Evolutionary conservation across 2,329 filamentous ascomycete genomes (phyloP).

Genomic region (Penicillium sp.): DNA sequence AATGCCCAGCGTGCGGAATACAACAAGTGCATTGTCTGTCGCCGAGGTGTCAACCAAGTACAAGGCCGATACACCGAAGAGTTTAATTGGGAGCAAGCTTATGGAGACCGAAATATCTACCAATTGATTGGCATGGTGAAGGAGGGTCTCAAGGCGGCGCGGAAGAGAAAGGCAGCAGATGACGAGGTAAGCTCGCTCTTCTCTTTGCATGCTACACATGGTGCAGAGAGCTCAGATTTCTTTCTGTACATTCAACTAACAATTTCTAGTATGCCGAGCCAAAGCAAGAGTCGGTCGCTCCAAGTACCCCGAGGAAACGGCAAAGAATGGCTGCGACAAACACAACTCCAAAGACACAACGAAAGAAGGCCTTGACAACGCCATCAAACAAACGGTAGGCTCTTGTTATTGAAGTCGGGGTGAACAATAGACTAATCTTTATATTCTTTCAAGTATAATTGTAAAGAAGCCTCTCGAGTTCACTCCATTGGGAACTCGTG

Average conservation of each 20-base stretch:
- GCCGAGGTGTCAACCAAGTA: conserved; percentile 79
- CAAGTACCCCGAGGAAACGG: conserved; percentile 53
- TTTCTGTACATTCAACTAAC: conserved; percentile 5
- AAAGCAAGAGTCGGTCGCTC: conserved; percentile 30
- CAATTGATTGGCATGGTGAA: conserved; percentile 62
- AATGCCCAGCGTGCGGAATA: conserved; percentile 57
- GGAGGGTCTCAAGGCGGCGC: conserved; percentile 58
- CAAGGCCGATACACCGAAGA: conserved; percentile 89
- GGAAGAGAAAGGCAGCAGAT: conserved; percentile 45
- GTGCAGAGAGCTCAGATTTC: neutral
- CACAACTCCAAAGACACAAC: conserved; percentile 39
- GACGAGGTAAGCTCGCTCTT: conserved; percentile 28
- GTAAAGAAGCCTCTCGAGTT: conserved; percentile 90
- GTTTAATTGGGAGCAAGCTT: conserved; percentile 85
- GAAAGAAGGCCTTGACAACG: conserved; percentile 48
- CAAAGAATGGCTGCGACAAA: conserved; percentile 45
- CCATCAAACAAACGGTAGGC: conserved; percentile 57
- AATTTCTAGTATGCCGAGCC: conserved; percentile 32
- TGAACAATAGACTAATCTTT: no score
- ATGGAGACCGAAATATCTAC: conserved; percentile 59
- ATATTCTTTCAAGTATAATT: conserved; percentile 46
- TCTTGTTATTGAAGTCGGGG: no score
- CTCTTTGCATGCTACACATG: neutral
- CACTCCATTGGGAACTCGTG: conserved; percentile 84
- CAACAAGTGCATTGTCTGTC: conserved; percentile 84